These are phyloP conservation scores for Aphanomyces astaci DNA, from an alignment of 352 stramenopile species.

Conservation along the genomic window DNA sequence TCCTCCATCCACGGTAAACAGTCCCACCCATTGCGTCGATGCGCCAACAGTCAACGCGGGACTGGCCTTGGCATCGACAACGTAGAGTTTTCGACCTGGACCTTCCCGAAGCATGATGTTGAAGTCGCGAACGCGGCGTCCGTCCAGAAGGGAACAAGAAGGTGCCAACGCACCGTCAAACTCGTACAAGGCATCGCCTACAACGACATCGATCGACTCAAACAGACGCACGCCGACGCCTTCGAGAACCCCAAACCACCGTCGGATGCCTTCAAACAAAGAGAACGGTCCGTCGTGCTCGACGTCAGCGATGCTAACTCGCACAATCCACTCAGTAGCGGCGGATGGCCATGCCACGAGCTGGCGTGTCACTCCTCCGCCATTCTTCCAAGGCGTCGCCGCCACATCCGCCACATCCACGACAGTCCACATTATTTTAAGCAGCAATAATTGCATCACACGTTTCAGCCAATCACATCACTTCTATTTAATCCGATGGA, in stretches of 20 bases:
- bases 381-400: conserved; percentile 10
- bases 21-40: conserved; percentile 3
- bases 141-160: neutral
- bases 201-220: neutral
- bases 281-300: conserved; percentile 16
- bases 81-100: neutral
- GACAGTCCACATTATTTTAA: conserved; percentile 7
- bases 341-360: conserved; percentile 13
- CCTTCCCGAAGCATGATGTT: conserved; percentile 15
- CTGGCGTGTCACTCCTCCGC: conserved; percentile 15
- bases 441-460: no score
- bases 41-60: neutral
- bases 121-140: conserved; percentile 3
- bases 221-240: conserved; percentile 4
- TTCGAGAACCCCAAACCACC: conserved; percentile 4
- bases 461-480: no score
- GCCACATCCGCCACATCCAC: neutral
- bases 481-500: no score
- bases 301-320: conserved; percentile 9
- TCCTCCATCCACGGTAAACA: neutral
- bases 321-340: neutral
- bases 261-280: conserved; percentile 8
- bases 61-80: neutral
- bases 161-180: conserved; percentile 13
- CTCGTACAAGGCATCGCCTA: conserved; percentile 8